phyloP scores from a whole-genome alignment of 352 stramenopile genomes.

The Phytophthora aleatoria region DNA sequence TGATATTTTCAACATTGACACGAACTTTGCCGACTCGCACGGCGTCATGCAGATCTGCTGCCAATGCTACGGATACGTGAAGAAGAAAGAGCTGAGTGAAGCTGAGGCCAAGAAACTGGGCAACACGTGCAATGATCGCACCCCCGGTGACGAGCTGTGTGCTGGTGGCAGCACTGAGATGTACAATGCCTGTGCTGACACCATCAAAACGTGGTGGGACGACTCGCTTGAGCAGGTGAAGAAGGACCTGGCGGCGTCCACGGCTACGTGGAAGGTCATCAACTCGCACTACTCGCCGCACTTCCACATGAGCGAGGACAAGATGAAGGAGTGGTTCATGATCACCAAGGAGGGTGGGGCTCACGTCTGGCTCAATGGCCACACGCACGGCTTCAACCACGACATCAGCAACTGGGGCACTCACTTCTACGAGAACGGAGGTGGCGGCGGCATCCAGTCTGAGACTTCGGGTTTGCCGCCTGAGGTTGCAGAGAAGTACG shows the following conservation, averaged over 20 bases:
- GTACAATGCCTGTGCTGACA: slow-evolving; percentile 79
- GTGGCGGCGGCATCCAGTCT: slow-evolving; percentile 84
- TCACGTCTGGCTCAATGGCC: slow-evolving; percentile 83
- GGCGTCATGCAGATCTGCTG: slow-evolving; percentile 87
- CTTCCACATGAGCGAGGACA: slow-evolving; percentile 89
- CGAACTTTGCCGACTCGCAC: slow-evolving; percentile 86
- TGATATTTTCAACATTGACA: slow-evolving; percentile 90
- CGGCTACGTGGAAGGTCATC: slow-evolving; percentile 85
- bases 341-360: slow-evolving; percentile 79
- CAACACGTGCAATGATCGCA: slow-evolving; percentile 74
- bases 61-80: slow-evolving; percentile 88
- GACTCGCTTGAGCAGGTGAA: slow-evolving; percentile 70
- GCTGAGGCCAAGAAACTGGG: slow-evolving; percentile 59
- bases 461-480: slow-evolving; percentile 82
- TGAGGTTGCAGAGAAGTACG: slow-evolving; percentile 74
- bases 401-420: slow-evolving; percentile 85
- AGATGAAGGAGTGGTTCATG: slow-evolving; percentile 90
- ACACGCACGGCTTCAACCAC: slow-evolving; percentile 90
- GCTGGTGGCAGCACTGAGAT: slow-evolving; percentile 67
- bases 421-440: slow-evolving; percentile 89
- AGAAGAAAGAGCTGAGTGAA: slow-evolving; percentile 56
- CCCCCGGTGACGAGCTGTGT: slow-evolving; percentile 68
- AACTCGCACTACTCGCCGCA: slow-evolving; percentile 92
- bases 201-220: slow-evolving; percentile 82
- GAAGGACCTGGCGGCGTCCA: slow-evolving; percentile 73